phyloP scores from a whole-genome alignment of 495 filamentous ascomycete species.

The Delitschia confertaspora region DNA sequence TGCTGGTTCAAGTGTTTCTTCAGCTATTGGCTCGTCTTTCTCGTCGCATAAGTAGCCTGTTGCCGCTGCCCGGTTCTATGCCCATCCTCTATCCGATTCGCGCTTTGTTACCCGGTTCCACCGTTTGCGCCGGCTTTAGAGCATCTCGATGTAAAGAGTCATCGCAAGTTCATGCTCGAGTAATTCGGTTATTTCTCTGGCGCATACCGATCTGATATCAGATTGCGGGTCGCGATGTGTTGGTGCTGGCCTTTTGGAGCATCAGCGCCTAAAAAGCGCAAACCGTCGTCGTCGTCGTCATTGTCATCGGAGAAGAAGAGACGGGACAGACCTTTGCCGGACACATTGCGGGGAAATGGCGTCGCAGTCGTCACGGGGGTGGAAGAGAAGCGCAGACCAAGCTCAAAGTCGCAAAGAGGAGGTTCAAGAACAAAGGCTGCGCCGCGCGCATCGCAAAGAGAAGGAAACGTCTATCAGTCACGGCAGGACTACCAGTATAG shows the following conservation, averaged over 20 bases:
- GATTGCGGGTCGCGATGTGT: constrained; percentile 26
- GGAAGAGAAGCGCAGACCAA: constrained; percentile 22
- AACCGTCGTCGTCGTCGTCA: constrained; percentile 19
- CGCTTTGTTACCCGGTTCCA: constrained; percentile 9
- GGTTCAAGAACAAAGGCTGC: constrained; percentile 8
- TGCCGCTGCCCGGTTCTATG: constrained; percentile 8
- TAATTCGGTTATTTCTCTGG: constrained; percentile 3
- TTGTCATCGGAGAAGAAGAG: constrained; percentile 23
- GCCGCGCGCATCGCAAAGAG: constrained; percentile 11
- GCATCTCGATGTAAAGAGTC: constrained; percentile 16
- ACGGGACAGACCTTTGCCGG: constrained; percentile 12
- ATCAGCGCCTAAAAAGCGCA: constrained; percentile 19
- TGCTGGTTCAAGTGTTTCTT: too few relatives aligned
- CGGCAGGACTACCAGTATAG: constrained; percentile 3
- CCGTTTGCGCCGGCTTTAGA: constrained; percentile 18
- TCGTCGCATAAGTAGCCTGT: constrained; percentile 15
- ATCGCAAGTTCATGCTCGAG: constrained; percentile 7
- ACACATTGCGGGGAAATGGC: constrained; percentile 16
- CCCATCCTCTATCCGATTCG: too few relatives aligned
- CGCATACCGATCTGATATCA: constrained; percentile 16
- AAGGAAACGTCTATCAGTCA: constrained; percentile 9
- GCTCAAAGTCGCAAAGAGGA: constrained; percentile 7
- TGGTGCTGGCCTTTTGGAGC: constrained; percentile 23
- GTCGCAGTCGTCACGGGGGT: constrained; percentile 16
- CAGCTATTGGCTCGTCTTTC: constrained; percentile 14